Base-by-base conservation (phyloP, 805 yeast species). In the Candida germanica region DNA sequence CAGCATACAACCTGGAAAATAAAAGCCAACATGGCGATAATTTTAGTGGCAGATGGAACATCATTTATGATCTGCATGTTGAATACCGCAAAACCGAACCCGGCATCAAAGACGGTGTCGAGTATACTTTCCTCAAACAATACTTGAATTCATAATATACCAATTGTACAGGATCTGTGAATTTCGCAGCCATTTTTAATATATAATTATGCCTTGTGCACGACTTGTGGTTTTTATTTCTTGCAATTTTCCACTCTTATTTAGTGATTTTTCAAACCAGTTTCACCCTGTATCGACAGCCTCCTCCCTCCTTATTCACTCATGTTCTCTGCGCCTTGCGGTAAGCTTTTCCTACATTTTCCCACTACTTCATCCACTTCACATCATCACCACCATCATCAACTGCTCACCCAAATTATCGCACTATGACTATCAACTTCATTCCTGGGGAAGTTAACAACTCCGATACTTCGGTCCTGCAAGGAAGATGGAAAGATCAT, bases 381-480 rank as follows among this genome's bases (percentile, higher is more conserved):
- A n/a, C n/a, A n/a, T n/a, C n/a, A n/a, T n/a, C n/a, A n/a, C n/a
- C n/a, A n/a, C n/a, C n/a, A n/a, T n/a, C n/a, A n/a, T n/a, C n/a
- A n/a, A n/a, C n/a, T n/a, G n/a, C n/a, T n/a, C n/a, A n/a, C n/a
- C n/a, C 24, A 21, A 8, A 21, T 21, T 21, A 8, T 8, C 24
- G 10, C 12, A 18, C 12, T 31, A 79, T 82, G 87, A 66, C 83
- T 4, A 57, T 84, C 36, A 77, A 77, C 39, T 80, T 84, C 51
- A 75, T 86, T 29, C 96, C 96, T 2, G 97, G 97, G 1, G 86
- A 85, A 53, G 93, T 93, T 13, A 83, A 81, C 54, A 58, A 66
- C 29, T 54, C 75, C 1, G 67, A 65, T 10, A 75, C 74, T 45
- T 64, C 87, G 1, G 73, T 79, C 16, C 66, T 77, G 26, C 81